Evolutionary conservation across 441 rosid species (phyloP), one percentile per base, ranked within the genome.

Genomic region (Pelargonium fulgidum): DNA sequence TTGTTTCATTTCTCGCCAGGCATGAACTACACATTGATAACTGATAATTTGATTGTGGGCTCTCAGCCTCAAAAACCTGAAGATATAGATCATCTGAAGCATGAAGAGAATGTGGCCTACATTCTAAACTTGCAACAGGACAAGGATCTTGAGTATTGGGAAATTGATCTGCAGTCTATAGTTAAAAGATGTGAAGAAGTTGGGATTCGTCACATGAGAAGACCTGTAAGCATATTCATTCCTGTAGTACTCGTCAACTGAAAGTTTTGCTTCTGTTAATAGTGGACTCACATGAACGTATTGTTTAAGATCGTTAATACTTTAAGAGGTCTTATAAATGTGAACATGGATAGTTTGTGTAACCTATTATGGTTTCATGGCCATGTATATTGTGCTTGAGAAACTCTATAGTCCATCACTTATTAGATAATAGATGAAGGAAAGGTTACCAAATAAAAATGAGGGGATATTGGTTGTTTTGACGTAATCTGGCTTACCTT

Each of bases 101-200:
- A 80, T 20, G 79, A 86, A 75, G 88, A 93, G 81, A 82, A 85
- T 48, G 93, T 93, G 76, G 96, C 96, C 62, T 93, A 86, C 83
- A 83, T 93, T 79, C 83, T 93, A 59, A 93, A 86, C 78, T 77
- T 93, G 86, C 98, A 93, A 84, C 94, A 90, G 71, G 98, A 89
- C 76, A 81, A 79, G 44, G 98, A 93, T 77, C 67, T 87, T 10
- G 92, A 89, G 75, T 90, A 79, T 72, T 93, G 97, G 93, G 88
- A 87, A 45, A 85, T 93, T 17, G 85, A 93, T 68, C 77, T 93
- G 13, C 75, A 80, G 48, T 76, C 90, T 26, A 86, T 89, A n/a
- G 73, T 79, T 8, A 69, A 56, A 67, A 83, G 87, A 74, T 92
- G 89, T 69, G 78, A 69, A 48, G 84, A 77, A 75, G 72, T 85